phyloP scores from a whole-genome alignment of 2,329 filamentous ascomycete genomes.

The Colletotrichum salicis region DNA sequence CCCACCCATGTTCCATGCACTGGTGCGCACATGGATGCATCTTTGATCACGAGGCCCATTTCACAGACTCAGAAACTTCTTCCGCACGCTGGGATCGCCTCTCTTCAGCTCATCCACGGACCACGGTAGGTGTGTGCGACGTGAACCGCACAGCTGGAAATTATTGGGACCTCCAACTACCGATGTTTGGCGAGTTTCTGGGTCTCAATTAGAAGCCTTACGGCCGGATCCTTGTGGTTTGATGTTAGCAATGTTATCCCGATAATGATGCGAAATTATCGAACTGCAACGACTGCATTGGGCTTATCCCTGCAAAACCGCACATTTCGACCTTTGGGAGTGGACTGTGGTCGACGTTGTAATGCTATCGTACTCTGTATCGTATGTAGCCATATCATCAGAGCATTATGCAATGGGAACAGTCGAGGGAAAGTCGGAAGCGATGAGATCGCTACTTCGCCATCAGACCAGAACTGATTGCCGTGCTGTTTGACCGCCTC shows the following conservation, averaged over 20 bases:
- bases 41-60: slow-evolving; percentile 27
- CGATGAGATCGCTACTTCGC: not conserved
- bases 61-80: not conserved
- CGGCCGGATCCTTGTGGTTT: not conserved
- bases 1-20: slow-evolving; percentile 3
- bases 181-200: slow-evolving; percentile 4
- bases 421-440: too few relatives aligned
- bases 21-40: slow-evolving; percentile 10
- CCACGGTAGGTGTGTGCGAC: not conserved
- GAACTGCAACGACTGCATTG: not conserved
- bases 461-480: not conserved
- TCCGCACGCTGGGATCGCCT: not conserved
- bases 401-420: not conserved
- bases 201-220: slow-evolving; percentile 10
- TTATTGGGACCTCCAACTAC: slow-evolving; percentile 23
- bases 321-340: not conserved
- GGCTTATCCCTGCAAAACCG: slow-evolving; percentile 18
- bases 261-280: slow-evolving; percentile 6
- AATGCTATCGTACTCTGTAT: not conserved
- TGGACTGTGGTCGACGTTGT: not conserved
- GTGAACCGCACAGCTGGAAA: slow-evolving; percentile 7
- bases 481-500: not conserved
- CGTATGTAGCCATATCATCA: not conserved
- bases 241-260: not conserved
- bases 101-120: not conserved